These are phyloP conservation scores for Cyberlindnera sargentensis DNA, from an alignment of 805 yeast genomes.

Conservation along the genomic window DNA sequence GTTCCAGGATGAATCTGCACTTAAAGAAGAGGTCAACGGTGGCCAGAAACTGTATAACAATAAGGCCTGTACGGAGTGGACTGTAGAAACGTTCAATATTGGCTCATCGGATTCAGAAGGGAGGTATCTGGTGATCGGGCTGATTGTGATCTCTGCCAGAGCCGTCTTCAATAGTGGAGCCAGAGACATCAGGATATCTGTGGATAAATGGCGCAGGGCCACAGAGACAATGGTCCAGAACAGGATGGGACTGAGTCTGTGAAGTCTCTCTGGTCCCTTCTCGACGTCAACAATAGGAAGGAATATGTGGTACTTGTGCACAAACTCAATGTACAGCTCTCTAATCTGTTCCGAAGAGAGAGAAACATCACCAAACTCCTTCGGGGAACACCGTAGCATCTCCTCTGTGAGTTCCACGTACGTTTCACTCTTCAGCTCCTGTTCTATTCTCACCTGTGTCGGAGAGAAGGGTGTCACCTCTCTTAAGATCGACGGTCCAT, in stretches of 20 bases:
- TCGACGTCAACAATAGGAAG: constrained; percentile 81
- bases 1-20: constrained; percentile 95
- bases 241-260: constrained; percentile 74
- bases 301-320: constrained; percentile 72
- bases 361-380: constrained; percentile 62
- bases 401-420: constrained; percentile 26
- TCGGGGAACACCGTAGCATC: constrained; percentile 51
- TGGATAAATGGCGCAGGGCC: constrained; percentile 60
- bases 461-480: constrained; percentile 14
- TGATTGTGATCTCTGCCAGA: constrained; percentile 79
- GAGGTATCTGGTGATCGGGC: constrained; percentile 80
- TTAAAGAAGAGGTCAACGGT: constrained; percentile 85
- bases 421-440: constrained; percentile 8
- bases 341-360: constrained; percentile 55
- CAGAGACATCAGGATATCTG: constrained; percentile 43
- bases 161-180: constrained; percentile 69
- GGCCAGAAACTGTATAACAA: constrained; percentile 91
- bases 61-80: constrained; percentile 91
- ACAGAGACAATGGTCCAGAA: constrained; percentile 93
- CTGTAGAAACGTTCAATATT: constrained; percentile 79
- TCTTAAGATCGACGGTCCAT: constrained; percentile 21
- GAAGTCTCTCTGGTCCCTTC: constrained; percentile 77
- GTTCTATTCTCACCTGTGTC: constrained; percentile 3
- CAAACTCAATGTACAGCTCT: constrained; percentile 61
- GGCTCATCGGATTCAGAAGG: constrained; percentile 79